A percentile compares a stretch with the other conserved stretches of the same genome.
These are phyloP conservation scores for Collariella sp. DNA, from an alignment of 495 filamentous ascomycete genomes.

Conservation along the genomic window DNA sequence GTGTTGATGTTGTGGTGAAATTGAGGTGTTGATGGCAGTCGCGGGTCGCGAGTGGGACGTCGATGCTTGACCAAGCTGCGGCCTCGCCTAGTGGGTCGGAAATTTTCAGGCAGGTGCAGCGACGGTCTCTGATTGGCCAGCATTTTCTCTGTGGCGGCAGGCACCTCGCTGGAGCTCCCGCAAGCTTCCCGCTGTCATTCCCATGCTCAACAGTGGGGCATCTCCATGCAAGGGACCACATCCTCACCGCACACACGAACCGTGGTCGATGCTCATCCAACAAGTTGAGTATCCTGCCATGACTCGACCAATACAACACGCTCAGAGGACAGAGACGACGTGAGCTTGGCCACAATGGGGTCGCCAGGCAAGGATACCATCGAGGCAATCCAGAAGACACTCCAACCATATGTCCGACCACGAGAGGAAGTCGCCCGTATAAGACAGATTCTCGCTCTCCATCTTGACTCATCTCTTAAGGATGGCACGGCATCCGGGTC, in stretches of 20 bases:
- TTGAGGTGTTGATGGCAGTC: not conserved
- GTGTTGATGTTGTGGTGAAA: not conserved
- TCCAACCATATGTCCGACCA: slow-evolving; percentile 33
- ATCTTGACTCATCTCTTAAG: slow-evolving; percentile 29
- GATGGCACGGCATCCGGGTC: slow-evolving; percentile 26
- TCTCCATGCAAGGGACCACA: not conserved
- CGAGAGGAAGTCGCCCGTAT: slow-evolving; percentile 38
- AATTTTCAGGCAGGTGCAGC: slow-evolving; percentile 13
- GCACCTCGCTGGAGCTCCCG: not conserved
- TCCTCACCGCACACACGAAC: too few relatives aligned
- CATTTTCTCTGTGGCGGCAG: not conserved
- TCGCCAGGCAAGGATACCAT: slow-evolving; percentile 10
- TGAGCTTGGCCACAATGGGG: not conserved
- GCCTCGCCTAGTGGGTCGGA: slow-evolving; percentile 11
- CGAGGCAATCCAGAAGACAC: slow-evolving; percentile 19
- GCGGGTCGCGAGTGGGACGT: slow-evolving; percentile 3
- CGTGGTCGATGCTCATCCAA: too few relatives aligned
- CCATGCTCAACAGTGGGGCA: not conserved
- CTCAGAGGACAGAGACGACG: not conserved
- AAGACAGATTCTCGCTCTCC: slow-evolving; percentile 32
- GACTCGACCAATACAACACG: not conserved
- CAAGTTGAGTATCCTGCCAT: not conserved
- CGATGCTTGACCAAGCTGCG: slow-evolving; percentile 1
- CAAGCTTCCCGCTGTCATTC: not conserved
- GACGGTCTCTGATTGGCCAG: slow-evolving; percentile 17